Percentiles rank a stretch among this genome's conserved stretches.
These are phyloP conservation scores for Neofusicoccum sp. DNA, from an alignment of 2,329 filamentous ascomycete genomes.

Conservation along the genomic window DNA sequence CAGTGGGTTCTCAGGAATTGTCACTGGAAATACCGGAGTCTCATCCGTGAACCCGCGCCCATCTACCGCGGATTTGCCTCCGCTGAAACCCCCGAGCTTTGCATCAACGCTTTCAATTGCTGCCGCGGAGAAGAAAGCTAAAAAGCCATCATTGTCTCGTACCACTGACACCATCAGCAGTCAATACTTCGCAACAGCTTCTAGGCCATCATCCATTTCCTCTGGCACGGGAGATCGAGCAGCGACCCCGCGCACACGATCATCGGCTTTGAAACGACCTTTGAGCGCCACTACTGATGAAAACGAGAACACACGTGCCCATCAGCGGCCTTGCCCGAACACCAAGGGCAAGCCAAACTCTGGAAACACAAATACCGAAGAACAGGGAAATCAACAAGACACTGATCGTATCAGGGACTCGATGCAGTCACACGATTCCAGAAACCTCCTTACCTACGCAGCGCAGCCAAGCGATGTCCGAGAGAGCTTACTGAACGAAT, in stretches of 20 bases:
- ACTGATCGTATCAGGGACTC: background rate
- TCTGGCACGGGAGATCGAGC: background rate
- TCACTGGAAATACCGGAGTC: background rate
- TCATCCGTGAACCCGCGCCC: background rate
- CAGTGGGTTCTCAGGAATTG: background rate
- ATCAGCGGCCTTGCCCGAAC: background rate
- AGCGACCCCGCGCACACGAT: background rate
- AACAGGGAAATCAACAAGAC: background rate
- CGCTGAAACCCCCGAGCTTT: background rate
- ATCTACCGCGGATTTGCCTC: slow-evolving; percentile 10
- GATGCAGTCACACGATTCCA: background rate
- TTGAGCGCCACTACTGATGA: background rate
- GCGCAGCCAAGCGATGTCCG: slow-evolving; percentile 45
- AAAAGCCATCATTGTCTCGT: background rate
- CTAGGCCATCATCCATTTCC: background rate
- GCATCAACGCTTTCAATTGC: background rate
- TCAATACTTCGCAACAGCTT: background rate
- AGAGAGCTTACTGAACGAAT: slow-evolving; percentile 49
- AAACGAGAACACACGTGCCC: background rate
- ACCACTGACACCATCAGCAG: background rate
- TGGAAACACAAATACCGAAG: too few relatives aligned
- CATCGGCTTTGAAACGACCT: background rate
- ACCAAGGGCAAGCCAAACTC: background rate
- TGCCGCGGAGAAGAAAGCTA: background rate
- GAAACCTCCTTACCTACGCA: slow-evolving; percentile 33